A percentile compares a stretch with the other conserved stretches of the same genome.
These are phyloP conservation scores for Erythrophleum ivorense DNA, from an alignment of 331 rosid genomes.

Conservation along the genomic window DNA sequence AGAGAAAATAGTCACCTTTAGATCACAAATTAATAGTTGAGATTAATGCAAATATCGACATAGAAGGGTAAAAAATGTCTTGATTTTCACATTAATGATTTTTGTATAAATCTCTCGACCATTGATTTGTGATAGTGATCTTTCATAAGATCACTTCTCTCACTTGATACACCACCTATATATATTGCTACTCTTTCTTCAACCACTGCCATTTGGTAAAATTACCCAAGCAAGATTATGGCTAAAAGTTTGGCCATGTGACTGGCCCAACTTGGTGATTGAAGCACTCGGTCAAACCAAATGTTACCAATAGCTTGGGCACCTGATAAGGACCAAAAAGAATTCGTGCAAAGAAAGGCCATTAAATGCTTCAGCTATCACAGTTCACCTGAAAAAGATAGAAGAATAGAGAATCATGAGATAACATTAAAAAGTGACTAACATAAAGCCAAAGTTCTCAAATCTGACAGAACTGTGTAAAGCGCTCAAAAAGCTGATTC, in stretches of 20 bases:
- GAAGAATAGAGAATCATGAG: conserved; percentile 21
- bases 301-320: conserved; percentile 25
- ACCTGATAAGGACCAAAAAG: background rate
- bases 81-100: background rate
- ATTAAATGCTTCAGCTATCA: background rate
- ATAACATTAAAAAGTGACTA: background rate
- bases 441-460: background rate
- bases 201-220: background rate
- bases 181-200: background rate
- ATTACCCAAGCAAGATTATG: background rate
- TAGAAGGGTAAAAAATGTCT: background rate
- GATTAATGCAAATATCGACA: background rate
- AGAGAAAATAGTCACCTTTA: background rate
- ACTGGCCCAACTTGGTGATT: background rate
- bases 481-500: conserved; percentile 4
- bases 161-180: background rate
- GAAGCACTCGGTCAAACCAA: background rate
- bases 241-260: background rate
- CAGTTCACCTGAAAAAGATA: conserved; percentile 24
- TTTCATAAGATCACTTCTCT: background rate
- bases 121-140: background rate
- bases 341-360: conserved; percentile 7
- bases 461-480: background rate
- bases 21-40: background rate
- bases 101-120: background rate